phyloP scores from a whole-genome alignment of 805 yeast genomes.

The Spathaspora arborariae region DNA sequence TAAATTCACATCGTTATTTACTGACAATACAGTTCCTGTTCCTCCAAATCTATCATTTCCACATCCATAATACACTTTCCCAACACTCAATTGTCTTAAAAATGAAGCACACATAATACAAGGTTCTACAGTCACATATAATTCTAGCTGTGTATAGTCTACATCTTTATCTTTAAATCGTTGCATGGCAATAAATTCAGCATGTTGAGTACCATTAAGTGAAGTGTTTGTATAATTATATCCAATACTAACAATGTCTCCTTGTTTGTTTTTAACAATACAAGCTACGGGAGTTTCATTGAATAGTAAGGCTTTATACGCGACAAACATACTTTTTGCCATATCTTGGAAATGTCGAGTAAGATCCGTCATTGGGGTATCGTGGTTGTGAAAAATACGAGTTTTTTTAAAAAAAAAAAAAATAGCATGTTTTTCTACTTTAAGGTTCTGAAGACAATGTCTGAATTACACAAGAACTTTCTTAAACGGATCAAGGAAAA shows the following conservation, averaged over 20 bases:
- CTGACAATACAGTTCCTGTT: constrained; percentile 76
- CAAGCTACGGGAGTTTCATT: constrained; percentile 45
- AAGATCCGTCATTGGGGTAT: constrained; percentile 10
- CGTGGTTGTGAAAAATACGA: not conserved
- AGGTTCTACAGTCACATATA: constrained; percentile 96
- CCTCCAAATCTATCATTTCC: constrained; percentile 97
- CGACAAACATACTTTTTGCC: constrained; percentile 37
- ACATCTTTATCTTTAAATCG: constrained; percentile 10
- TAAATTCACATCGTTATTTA: constrained; percentile 23
- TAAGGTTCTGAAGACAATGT: constrained; percentile 18
- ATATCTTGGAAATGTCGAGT: constrained; percentile 22
- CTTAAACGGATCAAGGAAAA: constrained; percentile 20
- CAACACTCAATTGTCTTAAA: constrained; percentile 71
- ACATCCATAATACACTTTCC: constrained; percentile 81
- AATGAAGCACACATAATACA: constrained; percentile 98
- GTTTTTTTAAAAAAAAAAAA: not conserved
- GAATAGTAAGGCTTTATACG: constrained; percentile 31
- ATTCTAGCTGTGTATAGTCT: constrained; percentile 49
- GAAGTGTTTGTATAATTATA: constrained; percentile 84
- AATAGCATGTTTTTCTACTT: not conserved
- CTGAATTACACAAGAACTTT: constrained; percentile 26
- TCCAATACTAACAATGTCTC: constrained; percentile 66
- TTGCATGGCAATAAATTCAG: constrained; percentile 82
- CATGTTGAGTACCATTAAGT: constrained; percentile 85
- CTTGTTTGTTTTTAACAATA: constrained; percentile 26